These are phyloP conservation scores for Petunia secreta DNA, from an alignment of 257 asterid species.

Conservation along the genomic window DNA sequence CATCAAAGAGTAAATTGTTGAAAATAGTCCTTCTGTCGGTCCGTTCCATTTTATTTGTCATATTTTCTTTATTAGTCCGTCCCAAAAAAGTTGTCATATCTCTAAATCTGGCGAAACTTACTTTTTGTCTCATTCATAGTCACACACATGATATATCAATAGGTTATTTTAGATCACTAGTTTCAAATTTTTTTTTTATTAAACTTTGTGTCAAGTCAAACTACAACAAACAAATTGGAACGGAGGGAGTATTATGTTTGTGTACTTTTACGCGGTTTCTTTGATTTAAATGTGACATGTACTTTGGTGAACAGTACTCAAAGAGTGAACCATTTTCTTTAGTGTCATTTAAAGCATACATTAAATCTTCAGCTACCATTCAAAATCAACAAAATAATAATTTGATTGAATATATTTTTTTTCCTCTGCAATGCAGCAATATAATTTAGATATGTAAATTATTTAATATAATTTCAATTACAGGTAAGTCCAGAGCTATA, in stretches of 20 bases:
- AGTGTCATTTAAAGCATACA: slow-evolving; percentile 38
- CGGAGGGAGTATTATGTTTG: not conserved
- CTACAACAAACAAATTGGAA: too few relatives aligned
- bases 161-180: too few relatives aligned
- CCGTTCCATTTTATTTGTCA: too few relatives aligned
- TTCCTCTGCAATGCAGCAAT: slow-evolving; percentile 11
- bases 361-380: slow-evolving; percentile 50
- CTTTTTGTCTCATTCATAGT: too few relatives aligned
- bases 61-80: too few relatives aligned
- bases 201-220: too few relatives aligned
- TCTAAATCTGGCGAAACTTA: too few relatives aligned
- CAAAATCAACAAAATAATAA: slow-evolving; percentile 7
- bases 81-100: too few relatives aligned
- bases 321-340: slow-evolving; percentile 20
- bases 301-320: not conserved
- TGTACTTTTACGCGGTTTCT: not conserved
- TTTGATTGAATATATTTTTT: not conserved
- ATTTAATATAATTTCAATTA: slow-evolving; percentile 28
- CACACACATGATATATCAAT: too few relatives aligned
- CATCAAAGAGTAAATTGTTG: too few relatives aligned
- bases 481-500: slow-evolving; percentile 96
- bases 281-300: slow-evolving; percentile 4
- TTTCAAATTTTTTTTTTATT: too few relatives aligned
- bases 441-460: slow-evolving; percentile 14
- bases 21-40: too few relatives aligned